Evolutionary conservation across 164 flowering plant genomes (phyloP), one percentile per base, ranked within the genome.

Genomic region (Umbellularia californica): DNA sequence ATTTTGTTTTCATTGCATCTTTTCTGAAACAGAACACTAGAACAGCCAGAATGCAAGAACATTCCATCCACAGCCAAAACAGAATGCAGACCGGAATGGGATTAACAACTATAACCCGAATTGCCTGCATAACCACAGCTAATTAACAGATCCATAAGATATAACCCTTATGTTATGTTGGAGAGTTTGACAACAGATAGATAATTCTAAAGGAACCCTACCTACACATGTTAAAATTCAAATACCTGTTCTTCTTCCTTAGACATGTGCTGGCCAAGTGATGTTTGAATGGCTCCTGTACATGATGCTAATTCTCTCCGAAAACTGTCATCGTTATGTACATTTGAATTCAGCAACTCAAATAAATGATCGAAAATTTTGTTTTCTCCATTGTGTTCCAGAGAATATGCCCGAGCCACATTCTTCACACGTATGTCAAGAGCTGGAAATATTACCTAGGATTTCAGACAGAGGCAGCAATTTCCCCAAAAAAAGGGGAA

Each of bases 191-290:
- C 47, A 41, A 41, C 47, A 5, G 22, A 58, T 5, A 58, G 19
- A 58, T 58, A 58, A 58, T 58, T 58, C 9, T 7, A 55, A n/a
- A n/a, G 19, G 19, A 35, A 35, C 33, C 24, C 52, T 33, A 65
- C 22, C 50, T 50, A 55, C 51, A 20, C 20, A 55, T 14, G 60
- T 15, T 55, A 55, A 55, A 20, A 55, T 20, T 55, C 20, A 51
- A 63, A 13, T 77, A 95, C 99, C 97, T 95, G 99, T 72, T 91
- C 95, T 81, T 95, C 99, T 83, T 95, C 99, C 89, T 95, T 93
- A 79, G 85, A 85, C 97, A 95, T 90, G 82, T 95, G 97, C 86
- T 95, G 97, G 75, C 86, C 83, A 77, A 95, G 85, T 64, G 97
- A 90, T 75, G 97, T 93, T 77, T 85, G 89, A 69, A 95, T 92